Percentiles rank a stretch among this genome's conserved stretches.
phyloP scores from a whole-genome alignment of 1,284 basidiomycete genomes.

The Melampsora occidentalis region DNA sequence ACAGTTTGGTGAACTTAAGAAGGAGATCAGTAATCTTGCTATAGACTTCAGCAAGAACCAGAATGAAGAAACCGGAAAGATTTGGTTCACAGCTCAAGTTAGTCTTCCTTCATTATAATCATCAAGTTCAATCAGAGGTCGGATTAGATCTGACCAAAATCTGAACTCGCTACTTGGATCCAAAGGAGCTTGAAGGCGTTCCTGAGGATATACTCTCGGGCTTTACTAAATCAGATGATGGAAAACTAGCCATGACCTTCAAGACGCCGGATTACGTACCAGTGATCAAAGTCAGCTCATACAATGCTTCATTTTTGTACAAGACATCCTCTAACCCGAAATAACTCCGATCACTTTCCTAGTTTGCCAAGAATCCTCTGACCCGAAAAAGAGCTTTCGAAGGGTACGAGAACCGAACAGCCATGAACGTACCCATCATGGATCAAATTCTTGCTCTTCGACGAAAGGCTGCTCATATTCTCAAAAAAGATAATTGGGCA shows the following conservation, averaged over 20 bases:
- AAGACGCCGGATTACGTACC: constrained; percentile 75
- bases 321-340: constrained; percentile 25
- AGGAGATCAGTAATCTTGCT: constrained; percentile 66
- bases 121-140: not conserved
- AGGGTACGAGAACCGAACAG: constrained; percentile 66
- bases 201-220: constrained; percentile 72
- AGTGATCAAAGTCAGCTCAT: constrained; percentile 57
- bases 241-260: constrained; percentile 59
- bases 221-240: constrained; percentile 59
- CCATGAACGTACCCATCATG: constrained; percentile 67
- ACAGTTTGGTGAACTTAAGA: constrained; percentile 59
- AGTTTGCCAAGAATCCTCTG: constrained; percentile 68
- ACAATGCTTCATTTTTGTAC: not conserved
- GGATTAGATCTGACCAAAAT: not conserved
- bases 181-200: constrained; percentile 71
- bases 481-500: constrained; percentile 75
- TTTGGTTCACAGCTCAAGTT: constrained; percentile 56
- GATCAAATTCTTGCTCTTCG: constrained; percentile 66
- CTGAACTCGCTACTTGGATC: constrained; percentile 51
- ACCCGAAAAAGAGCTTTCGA: constrained; percentile 67
- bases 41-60: constrained; percentile 76
- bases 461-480: constrained; percentile 64
- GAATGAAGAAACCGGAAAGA: constrained; percentile 67
- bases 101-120: constrained; percentile 33
- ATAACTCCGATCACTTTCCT: constrained; percentile 56